Evolutionary conservation across 768 basidiomycete genomes (phyloP), one percentile per base, ranked within the genome.

Genomic region (Xerocomus brunneocitrinus): DNA sequence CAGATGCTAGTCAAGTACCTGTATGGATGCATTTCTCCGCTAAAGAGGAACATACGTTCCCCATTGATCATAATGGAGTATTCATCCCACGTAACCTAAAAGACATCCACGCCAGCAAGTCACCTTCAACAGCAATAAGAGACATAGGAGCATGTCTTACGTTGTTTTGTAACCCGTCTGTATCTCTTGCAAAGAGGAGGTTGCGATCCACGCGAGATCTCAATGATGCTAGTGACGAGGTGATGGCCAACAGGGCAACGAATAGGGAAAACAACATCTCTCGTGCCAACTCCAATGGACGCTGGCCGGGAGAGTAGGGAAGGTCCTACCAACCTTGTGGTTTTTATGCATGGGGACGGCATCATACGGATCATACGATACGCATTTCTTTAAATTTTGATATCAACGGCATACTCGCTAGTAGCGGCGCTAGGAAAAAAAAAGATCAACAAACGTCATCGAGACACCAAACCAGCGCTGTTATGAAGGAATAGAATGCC

Each of bases 11-110:
- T 1, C 35, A 5, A 9, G 38, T 55, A 63, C 57, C 83, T 73
- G 76, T 80, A 84, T 14, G 84, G 77, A 60, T 85, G 83, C 50
- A 83, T 71, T 63, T 86, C 84, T 27, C 83, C 84, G 9, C 79
- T 79, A 36, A 81, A 75, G 41, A 84, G 73, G 67, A 83, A 83
- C 24, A 78, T 58, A 7, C 82, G 73, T 57, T 83, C 79, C 6
- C 80, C 81, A 0, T 77, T 70, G 43, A 85, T 78, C 61, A 73
- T 82, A 7, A 85, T 69, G 1, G 82, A 83, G 52, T 80, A 75
- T 43, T 76, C 65, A 62, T 85, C 84, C 83, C 83, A 85, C 3
- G 77, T 77, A 16, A 83, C 79, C 66, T 66, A 49, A 36, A 40
- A 48, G 22, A 49, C 12, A 38, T 12, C 10, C 8, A 53, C 22